Conservation (phyloP, 2,329 filamentous ascomycete genomes). For the Monilinia laxa region DNA sequence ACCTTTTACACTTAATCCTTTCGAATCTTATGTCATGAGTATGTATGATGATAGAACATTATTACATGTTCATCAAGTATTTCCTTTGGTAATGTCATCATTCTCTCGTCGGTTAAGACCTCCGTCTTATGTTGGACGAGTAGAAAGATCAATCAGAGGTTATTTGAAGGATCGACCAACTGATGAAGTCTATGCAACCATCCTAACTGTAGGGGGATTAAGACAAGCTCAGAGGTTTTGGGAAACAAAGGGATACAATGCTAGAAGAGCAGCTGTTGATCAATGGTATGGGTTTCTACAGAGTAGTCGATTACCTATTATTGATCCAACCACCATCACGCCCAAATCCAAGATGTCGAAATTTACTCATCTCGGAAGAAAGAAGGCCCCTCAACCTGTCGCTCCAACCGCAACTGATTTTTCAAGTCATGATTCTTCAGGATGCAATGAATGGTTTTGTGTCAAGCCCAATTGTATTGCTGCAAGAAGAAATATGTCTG, state of each 20-base stretch:
- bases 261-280: slow-evolving; percentile 58
- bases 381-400: slow-evolving; percentile 45
- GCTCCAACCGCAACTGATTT: slow-evolving; percentile 11
- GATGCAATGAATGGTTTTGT: slow-evolving; percentile 41
- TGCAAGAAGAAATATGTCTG: slow-evolving; percentile 32
- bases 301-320: slow-evolving; percentile 41
- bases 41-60: slow-evolving; percentile 65
- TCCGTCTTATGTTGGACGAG: slow-evolving; percentile 62
- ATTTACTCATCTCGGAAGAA: slow-evolving; percentile 51
- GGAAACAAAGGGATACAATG: slow-evolving; percentile 66
- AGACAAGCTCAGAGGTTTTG: slow-evolving; percentile 63
- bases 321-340: slow-evolving; percentile 36
- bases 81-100: slow-evolving; percentile 62
- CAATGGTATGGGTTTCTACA: slow-evolving; percentile 56
- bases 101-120: slow-evolving; percentile 62
- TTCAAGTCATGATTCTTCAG: slow-evolving; percentile 32
- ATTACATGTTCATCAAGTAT: slow-evolving; percentile 62
- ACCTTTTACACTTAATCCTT: slow-evolving; percentile 61
- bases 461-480: slow-evolving; percentile 38
- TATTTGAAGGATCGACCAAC: slow-evolving; percentile 62
- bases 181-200: slow-evolving; percentile 61
- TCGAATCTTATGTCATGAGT: slow-evolving; percentile 60
- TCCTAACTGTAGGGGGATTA: slow-evolving; percentile 60
- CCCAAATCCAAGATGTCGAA: slow-evolving; percentile 54
- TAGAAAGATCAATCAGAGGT: slow-evolving; percentile 62